Percentiles rank a stretch among this genome's conserved stretches.
Conservation (phyloP, 169 alveolate genomes). For the Cryptosporidium baileyi region DNA sequence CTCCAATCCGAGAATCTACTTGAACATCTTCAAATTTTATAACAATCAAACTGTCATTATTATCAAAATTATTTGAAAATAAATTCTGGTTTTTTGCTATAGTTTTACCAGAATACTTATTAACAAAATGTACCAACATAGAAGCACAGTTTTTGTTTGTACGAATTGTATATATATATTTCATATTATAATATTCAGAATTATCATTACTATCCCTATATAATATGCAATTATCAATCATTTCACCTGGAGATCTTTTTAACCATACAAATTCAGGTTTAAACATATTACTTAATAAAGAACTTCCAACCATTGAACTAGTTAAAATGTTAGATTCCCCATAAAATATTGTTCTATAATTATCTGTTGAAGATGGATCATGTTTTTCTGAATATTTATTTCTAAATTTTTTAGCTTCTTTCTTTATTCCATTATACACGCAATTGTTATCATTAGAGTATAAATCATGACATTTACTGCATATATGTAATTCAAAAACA, state of each 20-base stretch:
- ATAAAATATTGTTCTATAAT: background rate
- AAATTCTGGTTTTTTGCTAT: background rate
- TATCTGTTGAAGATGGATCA: background rate
- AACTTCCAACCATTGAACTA: background rate
- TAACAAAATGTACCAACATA: conserved; percentile 6
- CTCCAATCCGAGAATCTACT: background rate
- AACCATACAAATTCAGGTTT: conserved; percentile 49
- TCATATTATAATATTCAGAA: background rate
- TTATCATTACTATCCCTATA: background rate
- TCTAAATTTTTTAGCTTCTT: no score
- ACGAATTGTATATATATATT: conserved; percentile 5
- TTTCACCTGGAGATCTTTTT: conserved; percentile 13
- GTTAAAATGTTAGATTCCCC: conserved; percentile 16
- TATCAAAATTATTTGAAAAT: background rate
- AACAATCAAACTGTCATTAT: background rate
- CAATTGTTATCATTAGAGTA: no score
- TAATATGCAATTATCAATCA: conserved; percentile 22
- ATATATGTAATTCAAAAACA: no score
- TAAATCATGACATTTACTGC: no score
- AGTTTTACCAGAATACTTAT: conserved; percentile 29
- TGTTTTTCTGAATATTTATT: no score
- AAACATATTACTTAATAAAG: background rate
- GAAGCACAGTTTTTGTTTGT: background rate
- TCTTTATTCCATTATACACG: background rate
- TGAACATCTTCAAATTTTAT: background rate